phyloP scores from a whole-genome alignment of 768 basidiomycete species.

The Daedaleopsis nitida region DNA sequence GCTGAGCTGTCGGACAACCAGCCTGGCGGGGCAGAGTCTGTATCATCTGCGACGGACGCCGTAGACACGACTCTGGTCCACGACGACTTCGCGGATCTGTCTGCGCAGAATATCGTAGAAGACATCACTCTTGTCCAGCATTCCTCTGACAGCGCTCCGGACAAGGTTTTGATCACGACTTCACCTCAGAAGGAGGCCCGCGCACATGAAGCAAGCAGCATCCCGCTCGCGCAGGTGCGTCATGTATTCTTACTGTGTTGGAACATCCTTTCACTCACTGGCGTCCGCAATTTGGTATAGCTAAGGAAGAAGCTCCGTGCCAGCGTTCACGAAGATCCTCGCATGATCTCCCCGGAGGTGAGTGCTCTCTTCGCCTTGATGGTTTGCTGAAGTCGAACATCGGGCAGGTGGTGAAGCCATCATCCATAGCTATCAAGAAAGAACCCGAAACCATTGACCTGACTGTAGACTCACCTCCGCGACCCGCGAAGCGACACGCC shows the following conservation, averaged over 20 bases:
- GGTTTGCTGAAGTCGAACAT: neutral
- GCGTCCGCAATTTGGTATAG: too few relatives aligned
- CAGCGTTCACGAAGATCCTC: too few relatives aligned
- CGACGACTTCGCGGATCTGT: neutral
- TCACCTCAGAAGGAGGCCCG: too few relatives aligned
- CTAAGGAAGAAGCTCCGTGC: too few relatives aligned
- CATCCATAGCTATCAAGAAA: neutral
- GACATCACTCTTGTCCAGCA: neutral
- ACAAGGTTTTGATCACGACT: too few relatives aligned
- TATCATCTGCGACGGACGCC: neutral
- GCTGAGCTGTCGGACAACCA: neutral
- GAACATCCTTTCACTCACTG: too few relatives aligned
- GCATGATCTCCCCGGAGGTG: too few relatives aligned
- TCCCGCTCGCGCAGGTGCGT: too few relatives aligned
- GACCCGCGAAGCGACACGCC: neutral
- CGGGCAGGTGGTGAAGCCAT: neutral
- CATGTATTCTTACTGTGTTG: too few relatives aligned
- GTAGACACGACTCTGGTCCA: neutral
- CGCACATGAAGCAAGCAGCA: too few relatives aligned
- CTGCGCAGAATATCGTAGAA: neutral
- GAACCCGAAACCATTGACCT: constrained; percentile 46
- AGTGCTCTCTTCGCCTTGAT: too few relatives aligned
- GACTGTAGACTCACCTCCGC: constrained; percentile 36
- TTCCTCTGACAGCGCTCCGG: neutral
- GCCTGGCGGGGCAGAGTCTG: neutral